phyloP scores from a whole-genome alignment of 164 flowering plant genomes.

The Protea cynaroides region DNA sequence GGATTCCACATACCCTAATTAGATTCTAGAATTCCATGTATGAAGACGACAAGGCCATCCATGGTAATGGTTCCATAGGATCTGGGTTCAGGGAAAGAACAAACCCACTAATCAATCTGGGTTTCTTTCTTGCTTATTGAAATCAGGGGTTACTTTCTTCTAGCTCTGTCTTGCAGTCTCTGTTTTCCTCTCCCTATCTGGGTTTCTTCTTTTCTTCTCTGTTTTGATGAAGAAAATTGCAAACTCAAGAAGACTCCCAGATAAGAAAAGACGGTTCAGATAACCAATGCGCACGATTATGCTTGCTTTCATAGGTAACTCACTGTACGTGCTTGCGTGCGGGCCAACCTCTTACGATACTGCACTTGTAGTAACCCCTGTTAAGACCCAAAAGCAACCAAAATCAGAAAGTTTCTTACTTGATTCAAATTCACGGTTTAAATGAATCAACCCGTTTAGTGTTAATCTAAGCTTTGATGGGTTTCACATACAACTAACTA shows the following conservation, averaged over 20 bases:
- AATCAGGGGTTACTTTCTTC: not conserved
- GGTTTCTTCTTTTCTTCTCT: not conserved
- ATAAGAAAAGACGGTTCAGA: constrained; percentile 48
- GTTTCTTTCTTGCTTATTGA: not conserved
- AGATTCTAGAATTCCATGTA: too few species aligned
- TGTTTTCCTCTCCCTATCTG: not conserved
- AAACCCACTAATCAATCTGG: not conserved
- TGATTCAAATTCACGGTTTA: too few species aligned
- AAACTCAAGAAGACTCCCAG: constrained; percentile 52
- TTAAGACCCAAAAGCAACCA: not conserved
- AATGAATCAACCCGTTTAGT: too few species aligned
- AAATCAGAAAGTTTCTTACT: not conserved
- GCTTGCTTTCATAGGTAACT: constrained; percentile 93
- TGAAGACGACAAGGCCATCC: too few species aligned
- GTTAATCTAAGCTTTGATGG: too few species aligned
- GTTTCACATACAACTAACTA: not conserved
- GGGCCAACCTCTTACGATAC: constrained; percentile 86
- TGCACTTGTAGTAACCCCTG: constrained; percentile 97
- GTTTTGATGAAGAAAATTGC: not conserved
- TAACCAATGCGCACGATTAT: constrained; percentile 59
- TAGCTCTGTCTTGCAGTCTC: too few species aligned
- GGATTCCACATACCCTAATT: too few species aligned
- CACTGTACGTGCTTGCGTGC: constrained; percentile 92
- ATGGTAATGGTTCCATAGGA: too few species aligned
- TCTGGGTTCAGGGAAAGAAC: constrained; percentile 21